Evolutionary conservation across 202 grass and related monocot genomes (phyloP).

Genomic region (Saccharum hybrid): DNA sequence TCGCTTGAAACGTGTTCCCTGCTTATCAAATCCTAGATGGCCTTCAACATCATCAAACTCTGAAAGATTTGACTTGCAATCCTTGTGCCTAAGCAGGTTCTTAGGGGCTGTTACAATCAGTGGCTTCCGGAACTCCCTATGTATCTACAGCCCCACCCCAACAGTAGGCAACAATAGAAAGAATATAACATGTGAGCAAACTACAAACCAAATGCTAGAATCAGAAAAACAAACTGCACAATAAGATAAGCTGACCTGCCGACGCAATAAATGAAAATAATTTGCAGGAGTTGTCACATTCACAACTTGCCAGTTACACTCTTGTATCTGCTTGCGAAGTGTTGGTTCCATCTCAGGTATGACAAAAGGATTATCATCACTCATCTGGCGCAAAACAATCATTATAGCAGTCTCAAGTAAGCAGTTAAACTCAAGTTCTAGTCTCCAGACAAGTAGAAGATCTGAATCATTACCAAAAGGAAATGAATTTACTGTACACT

Average conservation of each 20-base stretch:
- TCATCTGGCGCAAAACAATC: slow-evolving; percentile 64
- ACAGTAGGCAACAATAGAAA: slow-evolving; percentile 6
- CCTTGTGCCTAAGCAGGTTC: slow-evolving; percentile 85
- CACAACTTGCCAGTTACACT: slow-evolving; percentile 94
- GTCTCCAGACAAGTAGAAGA: background rate
- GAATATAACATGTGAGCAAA: slow-evolving; percentile 11
- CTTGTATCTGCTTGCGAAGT: slow-evolving; percentile 77
- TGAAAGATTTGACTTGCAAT: slow-evolving; percentile 85
- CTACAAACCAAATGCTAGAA: slow-evolving; percentile 4
- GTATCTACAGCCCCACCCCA: slow-evolving; percentile 40
- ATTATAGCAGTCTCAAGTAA: slow-evolving; percentile 14
- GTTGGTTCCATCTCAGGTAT: slow-evolving; percentile 97
- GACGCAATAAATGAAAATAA: slow-evolving; percentile 86
- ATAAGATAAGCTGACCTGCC: slow-evolving; percentile 64
- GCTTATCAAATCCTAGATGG: slow-evolving; percentile 87
- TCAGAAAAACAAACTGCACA: background rate
- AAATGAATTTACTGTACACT: slow-evolving; percentile 7
- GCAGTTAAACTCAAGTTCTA: slow-evolving; percentile 21
- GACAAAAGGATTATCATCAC: slow-evolving; percentile 84
- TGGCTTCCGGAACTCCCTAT: slow-evolving; percentile 88
- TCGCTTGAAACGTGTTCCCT: slow-evolving; percentile 87
- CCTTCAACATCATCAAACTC: slow-evolving; percentile 94
- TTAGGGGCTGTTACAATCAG: slow-evolving; percentile 82
- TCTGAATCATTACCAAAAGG: background rate
- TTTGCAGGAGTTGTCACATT: slow-evolving; percentile 94